phyloP scores from a whole-genome alignment of 2,329 filamentous ascomycete genomes.

The Alternaria ethzedia region DNA sequence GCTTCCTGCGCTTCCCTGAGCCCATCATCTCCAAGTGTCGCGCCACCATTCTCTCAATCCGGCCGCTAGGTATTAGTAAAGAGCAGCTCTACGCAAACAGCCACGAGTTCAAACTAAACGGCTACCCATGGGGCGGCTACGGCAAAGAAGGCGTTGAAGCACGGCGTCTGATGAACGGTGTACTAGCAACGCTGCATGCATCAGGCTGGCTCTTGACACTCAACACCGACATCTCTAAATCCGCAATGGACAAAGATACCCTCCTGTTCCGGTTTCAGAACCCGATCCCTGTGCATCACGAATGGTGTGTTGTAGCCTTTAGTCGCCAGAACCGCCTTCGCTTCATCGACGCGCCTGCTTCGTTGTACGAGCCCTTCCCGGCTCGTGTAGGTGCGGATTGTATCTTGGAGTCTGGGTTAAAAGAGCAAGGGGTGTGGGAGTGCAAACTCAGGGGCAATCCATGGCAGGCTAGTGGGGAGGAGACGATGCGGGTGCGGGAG shows the following conservation, averaged over 20 bases:
- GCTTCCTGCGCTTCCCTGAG: conserved; percentile 46
- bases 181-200: conserved; percentile 32
- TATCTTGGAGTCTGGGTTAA: conserved; percentile 9
- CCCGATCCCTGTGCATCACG: conserved; percentile 41
- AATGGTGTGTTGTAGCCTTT: conserved; percentile 50
- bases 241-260: conserved; percentile 30
- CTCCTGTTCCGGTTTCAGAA: conserved; percentile 49
- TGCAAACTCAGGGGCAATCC: conserved; percentile 47
- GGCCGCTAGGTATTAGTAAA: conserved; percentile 41
- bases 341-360: conserved; percentile 38
- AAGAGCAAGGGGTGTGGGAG: conserved; percentile 28
- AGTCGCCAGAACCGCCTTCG: conserved; percentile 31
- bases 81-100: conserved; percentile 42
- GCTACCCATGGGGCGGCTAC: conserved; percentile 45
- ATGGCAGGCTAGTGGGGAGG: conserved; percentile 39
- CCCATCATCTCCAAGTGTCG: conserved; percentile 35
- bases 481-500: conserved; percentile 46
- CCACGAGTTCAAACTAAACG: conserved; percentile 48
- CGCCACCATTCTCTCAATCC: conserved; percentile 26
- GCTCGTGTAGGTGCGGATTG: conserved; percentile 15
- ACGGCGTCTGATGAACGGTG: conserved; percentile 38
- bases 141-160: conserved; percentile 36
- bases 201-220: conserved; percentile 49
- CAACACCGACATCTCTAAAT: conserved; percentile 25
- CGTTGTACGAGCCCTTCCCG: conserved; percentile 14